These are phyloP conservation scores for Cryptomeria japonica DNA, from an alignment of 75 land plant species.

Conservation along the genomic window DNA sequence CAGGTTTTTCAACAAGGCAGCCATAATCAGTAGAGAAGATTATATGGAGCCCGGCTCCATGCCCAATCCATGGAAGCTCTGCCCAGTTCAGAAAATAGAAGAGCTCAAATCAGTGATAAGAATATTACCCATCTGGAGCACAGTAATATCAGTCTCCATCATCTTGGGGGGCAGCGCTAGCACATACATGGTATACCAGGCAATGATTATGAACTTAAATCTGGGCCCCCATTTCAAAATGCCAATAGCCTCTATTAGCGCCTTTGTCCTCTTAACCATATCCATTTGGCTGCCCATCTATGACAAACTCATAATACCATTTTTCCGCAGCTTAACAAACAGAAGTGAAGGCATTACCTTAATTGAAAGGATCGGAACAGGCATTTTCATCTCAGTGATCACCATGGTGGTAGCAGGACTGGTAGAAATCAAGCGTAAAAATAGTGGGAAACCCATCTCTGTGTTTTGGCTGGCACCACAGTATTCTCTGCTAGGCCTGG, in stretches of 20 bases:
- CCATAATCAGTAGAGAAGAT: constrained; percentile 26
- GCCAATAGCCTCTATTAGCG: constrained; percentile 50
- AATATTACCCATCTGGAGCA: constrained; percentile 76
- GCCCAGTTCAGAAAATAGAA: constrained; percentile 76
- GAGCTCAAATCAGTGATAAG: constrained; percentile 75
- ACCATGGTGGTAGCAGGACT: constrained; percentile 64
- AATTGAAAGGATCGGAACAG: constrained; percentile 67
- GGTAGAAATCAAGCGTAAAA: constrained; percentile 44
- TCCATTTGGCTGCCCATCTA: constrained; percentile 65
- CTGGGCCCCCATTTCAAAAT: constrained; percentile 42
- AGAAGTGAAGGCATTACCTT: constrained; percentile 49
- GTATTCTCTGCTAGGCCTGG: constrained; percentile 62
- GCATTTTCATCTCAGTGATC: constrained; percentile 40
- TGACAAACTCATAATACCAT: constrained; percentile 53
- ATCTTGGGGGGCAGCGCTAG: constrained; percentile 45
- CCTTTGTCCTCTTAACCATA: constrained; percentile 45
- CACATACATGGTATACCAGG: constrained; percentile 70
- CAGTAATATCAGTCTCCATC: constrained; percentile 58
- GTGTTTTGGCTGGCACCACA: constrained; percentile 84
- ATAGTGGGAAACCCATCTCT: constrained; percentile 15
- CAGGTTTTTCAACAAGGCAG: constrained; percentile 84
- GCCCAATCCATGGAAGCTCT: constrained; percentile 59
- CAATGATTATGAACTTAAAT: constrained; percentile 49
- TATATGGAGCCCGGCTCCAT: constrained; percentile 11
- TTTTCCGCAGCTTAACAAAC: constrained; percentile 33